Base-by-base conservation (phyloP, 164 flowering plant species). In the Liquidambar formosana region DNA sequence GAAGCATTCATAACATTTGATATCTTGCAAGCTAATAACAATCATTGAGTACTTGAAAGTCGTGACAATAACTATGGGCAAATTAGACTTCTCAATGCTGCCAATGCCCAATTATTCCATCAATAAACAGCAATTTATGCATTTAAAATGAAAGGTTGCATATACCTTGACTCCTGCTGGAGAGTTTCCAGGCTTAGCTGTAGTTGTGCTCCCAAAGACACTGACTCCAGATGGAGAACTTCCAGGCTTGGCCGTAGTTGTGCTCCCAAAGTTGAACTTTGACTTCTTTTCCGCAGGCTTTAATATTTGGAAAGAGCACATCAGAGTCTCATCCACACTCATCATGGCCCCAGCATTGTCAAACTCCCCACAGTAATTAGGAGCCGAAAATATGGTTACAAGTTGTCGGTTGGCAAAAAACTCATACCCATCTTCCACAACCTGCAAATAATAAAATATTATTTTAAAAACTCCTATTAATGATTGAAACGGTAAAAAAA, bases 331-430 rank as follows among this genome's bases (percentile, higher is more conserved):
- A 77, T 90, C 97, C 74, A 92, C 92, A 75, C 96, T 89, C 96
- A 92, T 90, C 97, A 92, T 90, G 22, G 97, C 96, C 73, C 97
- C 95, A 57, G 91, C 89, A 76, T 92, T 92, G 63, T 92, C 91
- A 80, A 89, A 88, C 71, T 92, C 93, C 25, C 97, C 97, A 80
- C 92, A 85, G 67, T 90, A 90, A 76, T 92, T 90, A 58, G 97
- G 95, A 1, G 95, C 97, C 28, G 97, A 92, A 77, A 92, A 92
- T 84, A 92, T 82, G 21, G 95, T 92, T 45, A 92, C 97, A 45
- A 92, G 95, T 78, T 86, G 89, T 63, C 93, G 70, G 43, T 79
- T 63, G 41, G 85, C 82, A 73, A 83, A 83, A 65, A 83, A 83
- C 66, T 81, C 86, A 47, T 83, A 81, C 1, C 84, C 86, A 67